These are phyloP conservation scores for Artemisia tridentata DNA, from an alignment of 129 eudicot genomes.

Conservation along the genomic window DNA sequence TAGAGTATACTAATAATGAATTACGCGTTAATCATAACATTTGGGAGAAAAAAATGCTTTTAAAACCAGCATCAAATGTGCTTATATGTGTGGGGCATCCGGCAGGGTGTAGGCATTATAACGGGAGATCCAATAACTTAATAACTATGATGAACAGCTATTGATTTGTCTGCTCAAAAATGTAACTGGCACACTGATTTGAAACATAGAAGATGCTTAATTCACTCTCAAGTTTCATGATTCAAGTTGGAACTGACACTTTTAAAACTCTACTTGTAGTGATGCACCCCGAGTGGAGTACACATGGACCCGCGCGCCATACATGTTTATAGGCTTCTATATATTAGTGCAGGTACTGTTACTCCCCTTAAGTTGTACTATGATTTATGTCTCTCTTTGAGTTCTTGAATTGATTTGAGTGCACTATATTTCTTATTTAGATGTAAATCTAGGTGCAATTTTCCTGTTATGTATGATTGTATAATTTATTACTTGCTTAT, in stretches of 20 bases:
- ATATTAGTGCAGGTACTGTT: constrained; percentile 53
- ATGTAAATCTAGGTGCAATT: constrained; percentile 32
- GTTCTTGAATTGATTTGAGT: constrained; percentile 30
- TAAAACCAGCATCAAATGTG: neutral
- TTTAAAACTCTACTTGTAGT: constrained; percentile 36
- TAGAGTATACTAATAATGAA: constrained; percentile 10
- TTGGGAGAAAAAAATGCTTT: neutral
- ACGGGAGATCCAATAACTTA: neutral
- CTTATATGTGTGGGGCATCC: neutral
- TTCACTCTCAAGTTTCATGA: constrained; percentile 24
- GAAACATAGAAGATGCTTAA: constrained; percentile 26
- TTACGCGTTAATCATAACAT: neutral
- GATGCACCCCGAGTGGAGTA: constrained; percentile 48
- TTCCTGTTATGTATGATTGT: constrained; percentile 12
- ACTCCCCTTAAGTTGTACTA: constrained; percentile 26
- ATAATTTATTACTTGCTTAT: constrained; percentile 13
- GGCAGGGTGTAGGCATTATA: neutral
- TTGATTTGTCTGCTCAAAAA: constrained; percentile 12
- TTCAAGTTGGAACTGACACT: constrained; percentile 26
- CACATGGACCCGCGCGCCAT: constrained; percentile 54
- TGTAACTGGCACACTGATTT: constrained; percentile 36
- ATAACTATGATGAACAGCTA: neutral
- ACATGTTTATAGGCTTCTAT: constrained; percentile 27
- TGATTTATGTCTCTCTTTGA: constrained; percentile 26
- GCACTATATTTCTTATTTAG: constrained; percentile 26